Evolutionary conservation across 371 early-diverging fungal genomes (phyloP).

Genomic region (Mucor plumbeus): DNA sequence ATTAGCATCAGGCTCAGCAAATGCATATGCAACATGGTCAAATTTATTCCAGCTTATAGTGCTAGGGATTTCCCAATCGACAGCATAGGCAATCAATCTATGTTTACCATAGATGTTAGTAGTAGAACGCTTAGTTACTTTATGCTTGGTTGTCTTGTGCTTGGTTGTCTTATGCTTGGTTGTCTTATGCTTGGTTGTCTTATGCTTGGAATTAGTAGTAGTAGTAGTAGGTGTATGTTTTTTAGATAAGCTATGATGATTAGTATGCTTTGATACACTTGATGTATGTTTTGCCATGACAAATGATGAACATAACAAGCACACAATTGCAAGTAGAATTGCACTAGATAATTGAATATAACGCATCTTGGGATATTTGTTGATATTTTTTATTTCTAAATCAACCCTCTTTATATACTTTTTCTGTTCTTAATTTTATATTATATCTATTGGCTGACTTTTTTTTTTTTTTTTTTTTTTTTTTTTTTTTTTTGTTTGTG

Average conservation of each 20-base stretch:
- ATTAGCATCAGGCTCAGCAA: slow-evolving; percentile 39
- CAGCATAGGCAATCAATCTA: slow-evolving; percentile 38
- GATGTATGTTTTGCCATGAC: not conserved
- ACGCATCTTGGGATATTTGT: not conserved
- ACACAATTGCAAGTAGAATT: not conserved
- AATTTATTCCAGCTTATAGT: slow-evolving; percentile 41
- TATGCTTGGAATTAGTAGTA: not conserved
- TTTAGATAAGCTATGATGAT: not conserved
- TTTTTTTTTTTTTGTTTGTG: too few relatives aligned
- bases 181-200: not conserved
- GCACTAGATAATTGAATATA: not conserved
- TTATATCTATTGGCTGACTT: not conserved
- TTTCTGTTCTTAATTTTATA: slow-evolving; percentile 5
- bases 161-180: not conserved
- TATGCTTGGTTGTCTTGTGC: not conserved
- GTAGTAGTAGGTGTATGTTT: not conserved
- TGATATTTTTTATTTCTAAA: not conserved
- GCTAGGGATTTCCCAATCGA: slow-evolving; percentile 50
- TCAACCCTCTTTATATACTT: slow-evolving; percentile 4
- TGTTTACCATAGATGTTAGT: slow-evolving; percentile 17
- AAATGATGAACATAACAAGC: not conserved
- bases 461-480: too few relatives aligned
- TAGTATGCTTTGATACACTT: not conserved
- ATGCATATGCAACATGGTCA: slow-evolving; percentile 49
- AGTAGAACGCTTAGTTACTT: not conserved